Evolutionary conservation across 805 yeast species (phyloP), one percentile per base, ranked within the genome.

Genomic region (Lachancea sp.): DNA sequence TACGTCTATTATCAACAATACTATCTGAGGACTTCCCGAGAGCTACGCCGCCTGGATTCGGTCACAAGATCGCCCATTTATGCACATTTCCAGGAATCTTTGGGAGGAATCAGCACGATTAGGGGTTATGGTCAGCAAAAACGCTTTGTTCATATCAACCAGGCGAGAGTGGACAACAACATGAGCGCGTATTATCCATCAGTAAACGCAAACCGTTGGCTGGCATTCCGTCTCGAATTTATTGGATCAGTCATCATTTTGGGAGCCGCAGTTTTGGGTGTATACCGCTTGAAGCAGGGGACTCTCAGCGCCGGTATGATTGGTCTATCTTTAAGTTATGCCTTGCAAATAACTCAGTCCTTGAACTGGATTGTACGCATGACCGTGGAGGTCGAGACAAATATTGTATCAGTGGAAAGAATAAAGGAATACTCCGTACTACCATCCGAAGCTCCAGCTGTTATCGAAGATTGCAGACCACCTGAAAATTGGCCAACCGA

Each of bases 361-460:
- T 75, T 93, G 66, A 91, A 89, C 65, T 91, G 97, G 97, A 88
- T 93, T 66, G 98, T 93, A 26, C 78, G 99, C 69, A 91, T 90
- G 98, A 87, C 97, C 0, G 99, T 93, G 36, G 99, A 93, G 57
- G 96, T 93, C 38, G 99, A 93, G 66, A 89, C 97, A 11, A 91
- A 89, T 66, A 90, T 93, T 69, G 99, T 93, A 32, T 85, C 95
- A 16, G 96, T 95, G 37, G 99, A 91, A 70, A 81, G 99, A 68
- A 81, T 91, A 44, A 73, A 86, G 66, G 99, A 91, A 64, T 91
- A 90, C 64, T 78, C 95, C 31, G 65, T 69, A n/a, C 70, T 93
- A 49, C 69, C 69, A 32, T 72, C 89, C n/a, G 99, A 93, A 69
- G 98, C 97, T 7, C 87, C 93, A 1, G 79, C 73, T 44, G 62